phyloP scores from a whole-genome alignment of 2,329 filamentous ascomycete genomes.

The Diaporthe vexans region DNA sequence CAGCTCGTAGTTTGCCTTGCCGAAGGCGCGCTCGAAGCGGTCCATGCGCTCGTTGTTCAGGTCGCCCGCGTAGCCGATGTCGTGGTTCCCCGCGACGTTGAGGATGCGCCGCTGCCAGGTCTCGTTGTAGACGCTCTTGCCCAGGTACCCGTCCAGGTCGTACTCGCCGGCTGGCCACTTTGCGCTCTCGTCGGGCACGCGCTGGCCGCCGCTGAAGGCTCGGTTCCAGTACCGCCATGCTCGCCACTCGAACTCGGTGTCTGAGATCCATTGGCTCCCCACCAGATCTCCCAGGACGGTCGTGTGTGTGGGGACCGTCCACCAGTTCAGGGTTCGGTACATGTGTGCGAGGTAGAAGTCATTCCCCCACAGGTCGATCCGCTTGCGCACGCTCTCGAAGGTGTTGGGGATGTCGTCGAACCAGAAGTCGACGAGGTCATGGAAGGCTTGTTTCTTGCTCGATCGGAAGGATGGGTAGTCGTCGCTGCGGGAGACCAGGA shows the following conservation, averaged over 20 bases:
- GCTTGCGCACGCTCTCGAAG: slow-evolving; percentile 79
- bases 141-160: slow-evolving; percentile 64
- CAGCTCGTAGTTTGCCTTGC: slow-evolving; percentile 91
- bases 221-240: slow-evolving; percentile 83
- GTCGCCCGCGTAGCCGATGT: slow-evolving; percentile 96
- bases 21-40: slow-evolving; percentile 88
- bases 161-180: slow-evolving; percentile 63
- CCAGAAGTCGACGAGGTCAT: slow-evolving; percentile 73
- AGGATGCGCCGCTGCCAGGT: slow-evolving; percentile 84
- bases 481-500: slow-evolving; percentile 52
- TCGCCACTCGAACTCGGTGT: slow-evolving; percentile 84
- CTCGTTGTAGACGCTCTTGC: slow-evolving; percentile 59
- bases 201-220: slow-evolving; percentile 78
- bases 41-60: slow-evolving; percentile 80
- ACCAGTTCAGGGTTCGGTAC: slow-evolving; percentile 87
- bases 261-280: slow-evolving; percentile 93
- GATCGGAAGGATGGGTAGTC: slow-evolving; percentile 58
- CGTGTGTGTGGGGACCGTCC: slow-evolving; percentile 86
- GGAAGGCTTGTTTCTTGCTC: slow-evolving; percentile 66
- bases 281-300: slow-evolving; percentile 91
- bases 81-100: slow-evolving; percentile 94
- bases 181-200: slow-evolving; percentile 71
- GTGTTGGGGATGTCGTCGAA: slow-evolving; percentile 78
- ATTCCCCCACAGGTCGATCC: slow-evolving; percentile 90
- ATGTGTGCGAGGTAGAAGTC: slow-evolving; percentile 96